phyloP scores from a whole-genome alignment of 2,329 filamentous ascomycete genomes.

The Blastomyces percursus region DNA sequence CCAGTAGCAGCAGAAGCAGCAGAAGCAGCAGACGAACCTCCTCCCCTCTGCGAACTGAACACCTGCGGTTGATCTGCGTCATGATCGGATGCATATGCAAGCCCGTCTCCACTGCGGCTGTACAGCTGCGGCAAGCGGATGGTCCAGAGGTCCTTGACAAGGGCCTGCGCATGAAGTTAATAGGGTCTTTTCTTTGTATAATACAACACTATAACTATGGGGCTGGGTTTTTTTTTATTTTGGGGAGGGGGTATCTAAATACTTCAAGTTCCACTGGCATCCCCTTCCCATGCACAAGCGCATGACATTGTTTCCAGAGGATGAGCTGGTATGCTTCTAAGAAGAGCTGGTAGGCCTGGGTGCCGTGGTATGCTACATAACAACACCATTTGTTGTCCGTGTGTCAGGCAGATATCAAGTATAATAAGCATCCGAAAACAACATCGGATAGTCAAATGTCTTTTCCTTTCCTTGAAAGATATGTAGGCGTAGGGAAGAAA shows the following conservation, averaged over 20 bases:
- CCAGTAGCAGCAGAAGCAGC: conserved; percentile 29
- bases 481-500: too few species aligned
- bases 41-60: conserved; percentile 50
- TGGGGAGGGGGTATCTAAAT: not conserved
- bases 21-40: conserved; percentile 23
- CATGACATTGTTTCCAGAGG: conserved; percentile 67
- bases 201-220: not conserved
- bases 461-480: too few species aligned
- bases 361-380: conserved; percentile 47
- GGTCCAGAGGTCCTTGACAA: conserved; percentile 78
- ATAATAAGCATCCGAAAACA: too few species aligned
- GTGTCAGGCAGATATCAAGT: not conserved
- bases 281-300: conserved; percentile 55
- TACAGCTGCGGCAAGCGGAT: conserved; percentile 54
- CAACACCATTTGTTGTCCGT: not conserved
- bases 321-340: conserved; percentile 76
- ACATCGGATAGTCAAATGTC: too few species aligned
- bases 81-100: conserved; percentile 20
- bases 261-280: conserved; percentile 66
- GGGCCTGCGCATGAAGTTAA: conserved; percentile 26
- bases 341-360: conserved; percentile 63
- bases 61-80: conserved; percentile 32
- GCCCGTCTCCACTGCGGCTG: conserved; percentile 31
- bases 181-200: not conserved
- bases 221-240: too few species aligned